Percentiles rank a stretch among this genome's conserved stretches.
Conservation (phyloP, 169 alveolate genomes). For the Cryptosporidium sp. region DNA sequence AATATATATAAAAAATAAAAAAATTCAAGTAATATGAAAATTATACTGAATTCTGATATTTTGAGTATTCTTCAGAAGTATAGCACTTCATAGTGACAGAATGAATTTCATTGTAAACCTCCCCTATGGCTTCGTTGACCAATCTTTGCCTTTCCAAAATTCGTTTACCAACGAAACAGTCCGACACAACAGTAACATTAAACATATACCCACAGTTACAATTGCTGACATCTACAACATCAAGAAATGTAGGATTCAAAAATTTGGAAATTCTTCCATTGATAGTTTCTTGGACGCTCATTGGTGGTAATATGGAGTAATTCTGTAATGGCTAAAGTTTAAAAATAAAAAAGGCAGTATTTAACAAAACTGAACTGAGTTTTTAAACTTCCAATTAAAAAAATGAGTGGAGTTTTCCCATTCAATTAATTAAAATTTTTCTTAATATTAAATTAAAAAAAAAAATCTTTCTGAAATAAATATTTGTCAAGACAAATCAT, state of each 20-base stretch:
- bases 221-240: conserved; percentile 84
- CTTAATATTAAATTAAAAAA: neutral
- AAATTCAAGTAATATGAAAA: neutral
- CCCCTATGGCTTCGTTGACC: conserved; percentile 85
- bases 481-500: conserved; percentile 8
- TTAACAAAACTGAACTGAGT: neutral
- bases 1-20: neutral
- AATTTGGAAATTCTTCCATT: conserved; percentile 82
- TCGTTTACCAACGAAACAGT: conserved; percentile 80
- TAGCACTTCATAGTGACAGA: conserved; percentile 88
- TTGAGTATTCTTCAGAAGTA: conserved; percentile 83
- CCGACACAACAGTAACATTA: conserved; percentile 84
- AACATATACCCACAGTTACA: conserved; percentile 87
- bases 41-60: neutral
- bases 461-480: neutral
- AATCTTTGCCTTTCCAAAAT: conserved; percentile 86
- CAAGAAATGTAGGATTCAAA: conserved; percentile 83
- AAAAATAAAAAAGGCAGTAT: neutral
- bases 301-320: neutral
- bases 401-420: neutral
- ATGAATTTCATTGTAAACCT: conserved; percentile 83
- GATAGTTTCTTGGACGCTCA: conserved; percentile 42
- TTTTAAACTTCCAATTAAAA: neutral
- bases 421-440: neutral
- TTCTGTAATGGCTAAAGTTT: neutral